Base-by-base conservation (phyloP, 805 yeast species). In the Candida pini region DNA sequence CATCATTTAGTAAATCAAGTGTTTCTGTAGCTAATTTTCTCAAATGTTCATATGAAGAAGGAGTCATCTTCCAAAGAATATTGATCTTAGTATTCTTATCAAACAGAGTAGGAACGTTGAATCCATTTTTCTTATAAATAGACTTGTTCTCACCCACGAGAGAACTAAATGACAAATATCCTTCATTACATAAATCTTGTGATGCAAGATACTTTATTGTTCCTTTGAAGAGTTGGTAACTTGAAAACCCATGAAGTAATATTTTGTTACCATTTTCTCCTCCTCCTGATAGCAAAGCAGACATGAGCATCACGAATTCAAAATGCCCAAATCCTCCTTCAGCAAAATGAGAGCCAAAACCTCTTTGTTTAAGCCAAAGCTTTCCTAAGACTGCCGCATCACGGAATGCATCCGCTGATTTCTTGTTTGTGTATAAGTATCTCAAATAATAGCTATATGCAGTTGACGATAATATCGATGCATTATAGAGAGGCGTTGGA, bases 201-300 rank as follows among this genome's bases (percentile, higher is more conserved):
- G 84, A 74, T 3, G 96, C 94, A 41, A 90, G 54, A 52, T 82
- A 89, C 48, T 78, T 77, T 37, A 92, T 69, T 2, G 85, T 78
- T 54, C 95, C 96, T 55, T 86, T 89, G 67, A 92, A 92, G 33
- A 92, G 64, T 62, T 92, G 98, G 55, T 88, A 92, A 16, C 94
- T 81, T 3, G 96, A 87, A 57, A 83, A 90, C 1, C 97, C 98
- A 47, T 80, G 81, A 25, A 88, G 58, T 36, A 92, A 66, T 17
- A 87, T 79, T 49, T 78, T 82, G 49, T 80, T 81, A 10, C 94
- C 92, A 45, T 68, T 69, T 6, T 64, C 58, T 39, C 90, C 89
- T 47, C 94, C 94, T 48, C 96, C 96, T 41, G 79, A 77, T 28
- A 92, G 64, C 35, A 92, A 62, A 1, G 88, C 82, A 27, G 95